Percentiles rank a stretch among this genome's conserved stretches.
Evolutionary conservation across 2,329 filamentous ascomycete genomes (phyloP).

Genomic region (Calonectria pteridis): DNA sequence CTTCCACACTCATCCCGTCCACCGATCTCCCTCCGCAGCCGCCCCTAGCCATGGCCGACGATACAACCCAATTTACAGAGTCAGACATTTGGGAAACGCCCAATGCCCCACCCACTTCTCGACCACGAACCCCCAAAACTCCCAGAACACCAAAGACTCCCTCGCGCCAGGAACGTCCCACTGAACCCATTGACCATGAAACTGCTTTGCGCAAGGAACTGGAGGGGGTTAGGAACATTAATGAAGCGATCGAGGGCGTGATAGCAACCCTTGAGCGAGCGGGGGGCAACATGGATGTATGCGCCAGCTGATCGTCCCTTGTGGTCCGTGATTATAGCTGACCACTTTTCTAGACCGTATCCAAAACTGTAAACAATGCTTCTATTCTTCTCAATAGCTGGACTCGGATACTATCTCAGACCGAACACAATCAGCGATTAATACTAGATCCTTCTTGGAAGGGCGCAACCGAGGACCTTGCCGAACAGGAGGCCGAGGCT

Average conservation of each 20-base stretch:
- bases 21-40: constrained; percentile 1
- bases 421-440: constrained; percentile 95
- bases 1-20: constrained; percentile 4
- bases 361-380: constrained; percentile 86
- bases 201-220: constrained; percentile 82
- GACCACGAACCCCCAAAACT: constrained; percentile 54
- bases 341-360: constrained; percentile 72
- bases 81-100: constrained; percentile 63
- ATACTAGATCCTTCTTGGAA: constrained; percentile 92
- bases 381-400: constrained; percentile 93
- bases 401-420: constrained; percentile 96
- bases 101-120: constrained; percentile 44
- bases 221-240: constrained; percentile 86
- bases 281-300: constrained; percentile 81
- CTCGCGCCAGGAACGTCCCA: constrained; percentile 52
- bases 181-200: constrained; percentile 74
- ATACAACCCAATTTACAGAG: constrained; percentile 59
- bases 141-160: constrained; percentile 63
- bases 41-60: constrained; percentile 56
- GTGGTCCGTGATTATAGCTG: constrained; percentile 24
- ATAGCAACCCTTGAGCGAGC: constrained; percentile 78
- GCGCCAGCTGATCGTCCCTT: constrained; percentile 18
- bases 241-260: constrained; percentile 86
- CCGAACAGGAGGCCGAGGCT: constrained; percentile 87
- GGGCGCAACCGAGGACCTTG: constrained; percentile 86